Base-by-base conservation (phyloP, 1,139 yeast genomes). In the Arxiozyma telluris region DNA sequence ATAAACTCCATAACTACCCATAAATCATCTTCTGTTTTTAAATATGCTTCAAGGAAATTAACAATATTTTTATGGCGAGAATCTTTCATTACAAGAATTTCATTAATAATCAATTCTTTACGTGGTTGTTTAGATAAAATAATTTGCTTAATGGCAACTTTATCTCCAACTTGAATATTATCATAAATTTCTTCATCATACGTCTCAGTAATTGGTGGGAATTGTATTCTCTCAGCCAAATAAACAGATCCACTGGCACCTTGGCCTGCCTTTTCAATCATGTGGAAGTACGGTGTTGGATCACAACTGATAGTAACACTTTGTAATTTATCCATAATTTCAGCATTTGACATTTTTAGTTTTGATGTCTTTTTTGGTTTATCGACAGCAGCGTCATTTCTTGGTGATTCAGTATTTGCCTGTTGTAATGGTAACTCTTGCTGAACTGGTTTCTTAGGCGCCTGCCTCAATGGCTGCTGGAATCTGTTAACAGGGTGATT, bases 221-320 rank as follows among this genome's bases (percentile, higher is more conserved):
- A 54, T 55, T 76, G 73, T 56, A 83, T 71, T 43, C 89, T 81
- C 63, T 83, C 82, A 0, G 98, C 98, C 53, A 93, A 78, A 66
- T 88, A 94, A 23, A 94, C 99, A 1, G 93, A 87, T 20, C 99
- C 99, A 58, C 93, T 83, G 0, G 98, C 99, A 64, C 99, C 99
- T 73, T 94, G 98, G n/a, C 99, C 99, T 2, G 97, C 96, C 67
- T 90, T 90, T 70, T 88, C 94, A 62, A 93, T 79, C 72, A 89
- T 87, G 66, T 85, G 87, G 73, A 89, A 94, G 55, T 83, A 78
- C 41, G 90, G 86, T 7, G 87, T 77, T 18, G 99, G 98, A 70
- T 93, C 96, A 50, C 81, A 78, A 59, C 79, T 80, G 59, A 85
- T 83, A 3, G 94, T 96, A 34, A 91, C 96, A 3, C 89, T 82